Base-by-base conservation (phyloP, 257 asterid species). In the Eustoma russellianum region DNA sequence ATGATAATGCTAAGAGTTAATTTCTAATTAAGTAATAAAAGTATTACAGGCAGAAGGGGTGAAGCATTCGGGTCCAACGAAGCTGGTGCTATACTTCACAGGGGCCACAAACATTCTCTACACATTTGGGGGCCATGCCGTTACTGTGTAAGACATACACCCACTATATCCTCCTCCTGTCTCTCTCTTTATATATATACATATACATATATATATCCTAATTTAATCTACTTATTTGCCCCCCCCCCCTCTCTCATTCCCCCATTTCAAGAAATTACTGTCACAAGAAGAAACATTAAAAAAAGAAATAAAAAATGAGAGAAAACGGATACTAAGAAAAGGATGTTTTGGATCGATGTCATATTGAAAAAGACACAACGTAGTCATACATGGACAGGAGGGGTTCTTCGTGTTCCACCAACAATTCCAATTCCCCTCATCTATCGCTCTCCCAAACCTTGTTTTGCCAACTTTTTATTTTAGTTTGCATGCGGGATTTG, bases 81-180 rank as follows among this genome's bases (percentile, higher is more conserved):
- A 70, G 67, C 18, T 85, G 91, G 95, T 85, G 53, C 76, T 88
- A 10, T 85, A 85, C 68, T 85, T 85, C 91, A 88, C 97, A 3
- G 95, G 95, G 33, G 93, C 95, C 50, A 88, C 95, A 58, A 85
- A 88, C 83, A 74, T 85, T 77, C 97, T 88, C 66, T 88, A 88
- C 75, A 88, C 95, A 48, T 88, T 88, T 45, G 97, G 97, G 53
- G 97, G 97, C 64, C 97, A 88, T 78, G 97, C 97, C 48, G 97
- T 88, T 24, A 88, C 97, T 34, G 97, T 88, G 97, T 85, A 88
- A 82, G 94, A 70, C 79, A 67, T n/a, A 19, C 5, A 16, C 14
- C 2, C 2, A 10, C 50, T 28, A 17, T 17, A 18, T 55, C 65
- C 50, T 13, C 63, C 28, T 33, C 57, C 11, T 64, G 53, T 41